Conservation (phyloP, 2,329 filamentous ascomycete genomes). For the Metarhizium sp. region DNA sequence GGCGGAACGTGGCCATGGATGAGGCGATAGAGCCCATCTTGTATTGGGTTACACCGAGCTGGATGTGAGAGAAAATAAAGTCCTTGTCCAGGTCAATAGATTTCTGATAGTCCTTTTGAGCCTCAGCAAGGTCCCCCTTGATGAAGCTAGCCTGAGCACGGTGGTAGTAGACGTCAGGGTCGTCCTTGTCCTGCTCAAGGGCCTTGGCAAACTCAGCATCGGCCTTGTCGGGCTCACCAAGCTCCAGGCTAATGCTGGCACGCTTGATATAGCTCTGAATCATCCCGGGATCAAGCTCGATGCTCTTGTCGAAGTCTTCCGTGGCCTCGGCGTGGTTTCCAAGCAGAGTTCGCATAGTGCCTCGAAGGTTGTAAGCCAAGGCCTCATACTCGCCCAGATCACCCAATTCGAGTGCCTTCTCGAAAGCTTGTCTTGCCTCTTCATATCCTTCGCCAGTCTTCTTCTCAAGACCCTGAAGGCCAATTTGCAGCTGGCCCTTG, state of each 20-base stretch:
- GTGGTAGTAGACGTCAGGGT: constrained; percentile 98
- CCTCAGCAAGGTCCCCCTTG: constrained; percentile 83
- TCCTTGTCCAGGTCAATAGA: constrained; percentile 92
- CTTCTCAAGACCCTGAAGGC: constrained; percentile 69
- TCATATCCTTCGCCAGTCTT: constrained; percentile 89
- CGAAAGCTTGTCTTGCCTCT: constrained; percentile 76
- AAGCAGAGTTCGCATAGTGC: constrained; percentile 87
- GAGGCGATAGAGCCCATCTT: constrained; percentile 98
- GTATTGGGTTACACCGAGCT: constrained; percentile 97
- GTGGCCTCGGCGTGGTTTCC: constrained; percentile 81
- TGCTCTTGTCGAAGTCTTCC: constrained; percentile 80
- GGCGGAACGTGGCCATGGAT: constrained; percentile 95
- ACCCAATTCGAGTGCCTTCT: constrained; percentile 75
- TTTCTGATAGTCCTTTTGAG: constrained; percentile 97
- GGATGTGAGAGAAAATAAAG: constrained; percentile 99
- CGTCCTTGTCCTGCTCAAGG: constrained; percentile 71
- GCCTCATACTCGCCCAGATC: constrained; percentile 78
- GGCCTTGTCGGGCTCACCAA: constrained; percentile 79
- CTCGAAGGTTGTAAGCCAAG: constrained; percentile 90
- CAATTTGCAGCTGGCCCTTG: constrained; percentile 76
- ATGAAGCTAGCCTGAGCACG: constrained; percentile 98
- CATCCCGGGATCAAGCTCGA: constrained; percentile 77
- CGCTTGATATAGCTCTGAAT: constrained; percentile 99
- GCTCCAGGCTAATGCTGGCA: constrained; percentile 93
- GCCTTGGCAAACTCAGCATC: constrained; percentile 82